Evolutionary conservation across 495 filamentous ascomycete species (phyloP).

Genomic region (Articulospora tetracladia): DNA sequence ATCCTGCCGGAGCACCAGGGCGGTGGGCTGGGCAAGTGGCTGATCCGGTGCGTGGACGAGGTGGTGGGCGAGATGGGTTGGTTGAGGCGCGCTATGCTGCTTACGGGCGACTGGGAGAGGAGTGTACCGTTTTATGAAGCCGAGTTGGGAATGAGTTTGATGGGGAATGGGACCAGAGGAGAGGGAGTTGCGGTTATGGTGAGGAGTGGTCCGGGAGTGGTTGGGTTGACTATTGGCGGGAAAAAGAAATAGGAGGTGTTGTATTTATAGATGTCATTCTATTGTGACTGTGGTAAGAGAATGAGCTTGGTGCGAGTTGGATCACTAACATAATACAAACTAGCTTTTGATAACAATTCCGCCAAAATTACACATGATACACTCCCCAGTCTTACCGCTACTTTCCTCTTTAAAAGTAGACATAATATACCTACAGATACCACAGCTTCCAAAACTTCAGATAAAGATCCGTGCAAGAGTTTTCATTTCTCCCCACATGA

Average conservation of each 20-base stretch:
- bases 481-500: background rate
- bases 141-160: conserved; percentile 37
- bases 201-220: background rate
- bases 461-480: background rate
- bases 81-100: conserved; percentile 49
- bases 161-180: conserved; percentile 5
- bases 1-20: conserved; percentile 49
- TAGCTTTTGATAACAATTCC: too few species aligned
- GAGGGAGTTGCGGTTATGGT: conserved; percentile 4
- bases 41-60: conserved; percentile 55
- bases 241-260: background rate
- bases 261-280: too few species aligned
- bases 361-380: too few species aligned
- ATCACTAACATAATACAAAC: too few species aligned
- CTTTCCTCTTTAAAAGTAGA: too few species aligned
- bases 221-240: background rate
- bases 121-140: conserved; percentile 40
- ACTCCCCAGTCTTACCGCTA: too few species aligned
- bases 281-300: too few species aligned
- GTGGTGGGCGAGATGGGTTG: conserved; percentile 46
- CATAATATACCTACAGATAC: too few species aligned
- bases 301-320: too few species aligned
- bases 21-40: conserved; percentile 56
- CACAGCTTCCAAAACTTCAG: background rate
- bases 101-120: conserved; percentile 32